Conservation (phyloP, 805 yeast genomes). For the Lachancea kluyveri region DNA sequence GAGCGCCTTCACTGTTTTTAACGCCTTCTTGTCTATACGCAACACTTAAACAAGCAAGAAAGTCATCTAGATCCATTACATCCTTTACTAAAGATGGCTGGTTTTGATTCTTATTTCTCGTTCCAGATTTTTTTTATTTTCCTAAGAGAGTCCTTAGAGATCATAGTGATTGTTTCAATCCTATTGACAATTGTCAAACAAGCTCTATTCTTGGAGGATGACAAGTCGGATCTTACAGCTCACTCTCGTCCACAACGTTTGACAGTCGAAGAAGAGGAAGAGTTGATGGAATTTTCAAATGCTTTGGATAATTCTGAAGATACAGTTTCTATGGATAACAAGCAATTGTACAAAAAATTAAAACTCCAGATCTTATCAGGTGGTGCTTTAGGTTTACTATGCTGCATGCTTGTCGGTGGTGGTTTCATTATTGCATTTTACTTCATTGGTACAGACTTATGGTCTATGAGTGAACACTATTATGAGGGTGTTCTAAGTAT, state of each 20-base stretch:
- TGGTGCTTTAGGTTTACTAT: slow-evolving; percentile 59
- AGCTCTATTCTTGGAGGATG: slow-evolving; percentile 38
- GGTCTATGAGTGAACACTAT: slow-evolving; percentile 82
- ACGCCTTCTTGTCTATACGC: too few species aligned
- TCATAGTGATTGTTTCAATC: slow-evolving; percentile 70
- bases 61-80: too few species aligned
- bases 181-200: slow-evolving; percentile 65
- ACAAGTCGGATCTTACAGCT: slow-evolving; percentile 11
- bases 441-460: slow-evolving; percentile 71
- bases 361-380: slow-evolving; percentile 78
- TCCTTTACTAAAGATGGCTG: slow-evolving; percentile 16
- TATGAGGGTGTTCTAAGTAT: slow-evolving; percentile 86
- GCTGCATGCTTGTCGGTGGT: slow-evolving; percentile 71
- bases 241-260: background rate
- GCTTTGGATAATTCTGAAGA: slow-evolving; percentile 12
- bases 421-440: slow-evolving; percentile 66
- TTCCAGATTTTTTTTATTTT: slow-evolving; percentile 71
- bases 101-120: slow-evolving; percentile 49
- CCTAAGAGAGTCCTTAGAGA: slow-evolving; percentile 67
- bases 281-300: slow-evolving; percentile 14
- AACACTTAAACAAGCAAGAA: too few species aligned
- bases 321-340: slow-evolving; percentile 22
- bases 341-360: slow-evolving; percentile 37
- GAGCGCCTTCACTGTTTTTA: too few species aligned
- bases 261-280: slow-evolving; percentile 27